Conservation (phyloP, 2,329 filamentous ascomycete genomes). For the Camillea tinctor region DNA sequence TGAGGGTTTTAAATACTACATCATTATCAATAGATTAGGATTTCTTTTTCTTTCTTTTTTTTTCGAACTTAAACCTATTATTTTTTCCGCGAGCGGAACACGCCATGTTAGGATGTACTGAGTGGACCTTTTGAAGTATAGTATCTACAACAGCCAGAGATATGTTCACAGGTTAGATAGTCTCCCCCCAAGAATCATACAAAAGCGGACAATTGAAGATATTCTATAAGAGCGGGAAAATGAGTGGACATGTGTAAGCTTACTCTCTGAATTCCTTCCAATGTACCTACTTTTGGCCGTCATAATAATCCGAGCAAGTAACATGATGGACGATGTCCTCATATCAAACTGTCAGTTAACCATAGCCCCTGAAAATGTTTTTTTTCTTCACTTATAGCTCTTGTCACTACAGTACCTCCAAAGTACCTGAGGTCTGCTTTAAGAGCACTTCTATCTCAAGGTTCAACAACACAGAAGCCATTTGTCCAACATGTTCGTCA, state of each 20-base stretch:
- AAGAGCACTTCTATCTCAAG: slow-evolving; percentile 32
- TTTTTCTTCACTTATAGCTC: neutral
- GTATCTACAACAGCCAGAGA: too few relatives aligned
- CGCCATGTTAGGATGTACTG: too few relatives aligned
- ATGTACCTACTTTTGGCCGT: neutral
- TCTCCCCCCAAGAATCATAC: too few relatives aligned
- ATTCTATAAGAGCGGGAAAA: slow-evolving; percentile 2
- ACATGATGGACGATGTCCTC: slow-evolving; percentile 43
- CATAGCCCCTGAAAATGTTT: neutral
- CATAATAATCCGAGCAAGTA: slow-evolving; percentile 21
- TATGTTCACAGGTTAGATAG: too few relatives aligned
- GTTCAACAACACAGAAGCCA: slow-evolving; percentile 28
- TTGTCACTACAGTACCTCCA: slow-evolving; percentile 26
- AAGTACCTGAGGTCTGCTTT: slow-evolving; percentile 35
- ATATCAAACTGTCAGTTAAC: slow-evolving; percentile 35
- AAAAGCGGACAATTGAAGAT: neutral
- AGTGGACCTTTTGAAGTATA: too few relatives aligned
- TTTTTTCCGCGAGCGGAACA: too few relatives aligned
- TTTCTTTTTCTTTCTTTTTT: too few relatives aligned
- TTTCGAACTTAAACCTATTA: too few relatives aligned
- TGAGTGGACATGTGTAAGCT: slow-evolving; percentile 30
- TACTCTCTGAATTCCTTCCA: neutral
- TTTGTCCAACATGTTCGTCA: slow-evolving; percentile 36
- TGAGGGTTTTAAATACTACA: too few relatives aligned
- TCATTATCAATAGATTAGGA: too few relatives aligned